A percentile compares a stretch with the other conserved stretches of the same genome.
phyloP scores from a whole-genome alignment of 495 filamentous ascomycete genomes.

The Annulohypoxylon moriforme region DNA sequence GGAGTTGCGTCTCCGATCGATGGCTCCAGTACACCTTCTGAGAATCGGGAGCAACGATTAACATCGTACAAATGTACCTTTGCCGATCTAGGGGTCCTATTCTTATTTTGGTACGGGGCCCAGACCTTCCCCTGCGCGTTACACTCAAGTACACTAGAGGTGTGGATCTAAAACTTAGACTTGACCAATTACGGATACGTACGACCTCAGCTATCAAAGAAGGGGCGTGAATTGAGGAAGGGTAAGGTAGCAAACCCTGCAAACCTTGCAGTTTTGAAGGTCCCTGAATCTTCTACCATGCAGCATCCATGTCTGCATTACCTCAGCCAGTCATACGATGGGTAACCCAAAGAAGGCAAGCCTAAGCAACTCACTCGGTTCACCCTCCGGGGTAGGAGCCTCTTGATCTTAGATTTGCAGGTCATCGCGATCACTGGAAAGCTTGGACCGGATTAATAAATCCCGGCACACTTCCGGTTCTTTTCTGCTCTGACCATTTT shows the following conservation, averaged over 20 bases:
- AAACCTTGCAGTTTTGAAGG: background rate
- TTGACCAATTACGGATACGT: constrained; percentile 1
- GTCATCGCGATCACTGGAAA: constrained; percentile 8
- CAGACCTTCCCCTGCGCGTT: constrained; percentile 3
- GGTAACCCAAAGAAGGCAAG: constrained; percentile 3
- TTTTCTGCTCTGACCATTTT: background rate
- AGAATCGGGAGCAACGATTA: constrained; percentile 11
- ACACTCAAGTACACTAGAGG: background rate
- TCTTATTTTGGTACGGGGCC: constrained; percentile 11
- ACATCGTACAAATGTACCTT: constrained; percentile 17
- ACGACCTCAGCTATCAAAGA: background rate
- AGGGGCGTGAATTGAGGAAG: constrained; percentile 1
- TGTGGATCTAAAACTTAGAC: background rate
- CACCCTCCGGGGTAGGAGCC: background rate
- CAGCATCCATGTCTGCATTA: background rate
- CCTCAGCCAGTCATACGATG: constrained; percentile 12
- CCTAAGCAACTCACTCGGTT: background rate
- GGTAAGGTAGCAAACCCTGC: constrained; percentile 1
- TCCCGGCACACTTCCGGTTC: background rate
- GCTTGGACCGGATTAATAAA: background rate
- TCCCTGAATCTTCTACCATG: background rate
- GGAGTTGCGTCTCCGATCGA: constrained; percentile 5
- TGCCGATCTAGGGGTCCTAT: constrained; percentile 20
- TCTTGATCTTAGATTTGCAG: constrained; percentile 16
- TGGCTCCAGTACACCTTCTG: background rate